A percentile compares a stretch with the other conserved stretches of the same genome.
phyloP scores from a whole-genome alignment of 768 basidiomycete species.

The Pleurotus sapidus region DNA sequence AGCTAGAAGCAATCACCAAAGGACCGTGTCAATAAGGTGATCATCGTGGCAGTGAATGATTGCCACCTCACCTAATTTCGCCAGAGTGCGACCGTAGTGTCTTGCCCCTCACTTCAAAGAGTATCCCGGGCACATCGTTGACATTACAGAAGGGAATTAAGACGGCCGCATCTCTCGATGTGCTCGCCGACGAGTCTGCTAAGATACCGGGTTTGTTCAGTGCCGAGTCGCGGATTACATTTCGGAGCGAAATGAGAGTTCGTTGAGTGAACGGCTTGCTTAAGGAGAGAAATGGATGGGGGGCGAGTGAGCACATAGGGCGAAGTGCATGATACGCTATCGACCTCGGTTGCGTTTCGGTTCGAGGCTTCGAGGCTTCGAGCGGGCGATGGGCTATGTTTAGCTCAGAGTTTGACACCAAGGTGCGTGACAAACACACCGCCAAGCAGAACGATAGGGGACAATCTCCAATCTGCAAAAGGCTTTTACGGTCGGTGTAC shows the following conservation, averaged over 20 bases:
- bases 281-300: background rate
- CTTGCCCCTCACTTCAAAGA: constrained; percentile 70
- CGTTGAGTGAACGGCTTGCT: constrained; percentile 2
- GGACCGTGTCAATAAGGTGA: background rate
- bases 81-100: constrained; percentile 68
- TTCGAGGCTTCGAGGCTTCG: background rate
- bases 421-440: background rate
- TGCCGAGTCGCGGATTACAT: constrained; percentile 18
- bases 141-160: constrained; percentile 81
- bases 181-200: constrained; percentile 20
- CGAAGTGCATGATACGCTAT: background rate
- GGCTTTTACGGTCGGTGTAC: background rate
- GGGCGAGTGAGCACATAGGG: background rate
- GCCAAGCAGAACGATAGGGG: background rate
- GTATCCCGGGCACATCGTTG: constrained; percentile 56
- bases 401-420: background rate
- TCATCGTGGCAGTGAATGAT: background rate
- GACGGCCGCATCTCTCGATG: constrained; percentile 52
- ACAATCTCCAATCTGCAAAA: background rate
- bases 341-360: background rate
- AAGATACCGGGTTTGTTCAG: constrained; percentile 9
- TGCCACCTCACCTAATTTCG: constrained; percentile 64
- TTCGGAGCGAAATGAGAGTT: constrained; percentile 26
- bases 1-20: constrained; percentile 36
- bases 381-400: no score